These are phyloP conservation scores for Drosera capensis DNA, from an alignment of 148 eudicot genomes.

Conservation along the genomic window DNA sequence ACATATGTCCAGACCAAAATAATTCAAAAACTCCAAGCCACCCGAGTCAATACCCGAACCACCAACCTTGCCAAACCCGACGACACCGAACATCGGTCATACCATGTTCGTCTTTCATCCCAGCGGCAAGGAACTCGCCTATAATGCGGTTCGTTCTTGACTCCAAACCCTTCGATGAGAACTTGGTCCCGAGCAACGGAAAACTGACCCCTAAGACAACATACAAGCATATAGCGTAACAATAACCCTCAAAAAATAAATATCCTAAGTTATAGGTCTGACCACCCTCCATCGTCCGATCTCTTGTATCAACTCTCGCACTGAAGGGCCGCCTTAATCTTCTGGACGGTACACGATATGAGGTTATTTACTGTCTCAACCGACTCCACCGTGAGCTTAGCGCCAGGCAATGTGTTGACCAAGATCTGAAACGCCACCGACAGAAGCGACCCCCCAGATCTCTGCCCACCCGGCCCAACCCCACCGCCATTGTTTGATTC, in stretches of 20 bases:
- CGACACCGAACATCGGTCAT: not conserved
- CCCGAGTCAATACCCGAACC: slow-evolving; percentile 99
- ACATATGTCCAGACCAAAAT: not conserved
- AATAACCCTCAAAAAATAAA: not conserved
- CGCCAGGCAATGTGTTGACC: slow-evolving; percentile 29
- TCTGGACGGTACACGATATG: slow-evolving; percentile 37
- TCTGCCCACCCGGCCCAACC: not conserved
- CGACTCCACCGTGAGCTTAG: slow-evolving; percentile 53
- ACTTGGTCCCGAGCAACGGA: not conserved
- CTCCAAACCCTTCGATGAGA: slow-evolving; percentile 35
- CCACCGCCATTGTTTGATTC: not conserved
- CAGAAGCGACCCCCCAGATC: slow-evolving; percentile 25
- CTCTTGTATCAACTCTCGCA: slow-evolving; percentile 7
- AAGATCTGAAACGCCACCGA: slow-evolving; percentile 60
- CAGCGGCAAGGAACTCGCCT: slow-evolving; percentile 17
- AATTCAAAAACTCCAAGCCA: not conserved
- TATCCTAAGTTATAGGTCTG: not conserved
- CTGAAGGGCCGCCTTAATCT: slow-evolving; percentile 40
- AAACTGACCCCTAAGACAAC: not conserved
- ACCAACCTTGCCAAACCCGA: slow-evolving; percentile 26
- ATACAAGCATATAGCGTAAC: not conserved
- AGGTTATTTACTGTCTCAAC: slow-evolving; percentile 39
- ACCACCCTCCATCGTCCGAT: not conserved
- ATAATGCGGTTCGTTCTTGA: slow-evolving; percentile 97
- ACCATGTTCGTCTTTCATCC: slow-evolving; percentile 4